phyloP scores from a whole-genome alignment of 805 yeast genomes.

The Saccharomycopsis capsularis region DNA sequence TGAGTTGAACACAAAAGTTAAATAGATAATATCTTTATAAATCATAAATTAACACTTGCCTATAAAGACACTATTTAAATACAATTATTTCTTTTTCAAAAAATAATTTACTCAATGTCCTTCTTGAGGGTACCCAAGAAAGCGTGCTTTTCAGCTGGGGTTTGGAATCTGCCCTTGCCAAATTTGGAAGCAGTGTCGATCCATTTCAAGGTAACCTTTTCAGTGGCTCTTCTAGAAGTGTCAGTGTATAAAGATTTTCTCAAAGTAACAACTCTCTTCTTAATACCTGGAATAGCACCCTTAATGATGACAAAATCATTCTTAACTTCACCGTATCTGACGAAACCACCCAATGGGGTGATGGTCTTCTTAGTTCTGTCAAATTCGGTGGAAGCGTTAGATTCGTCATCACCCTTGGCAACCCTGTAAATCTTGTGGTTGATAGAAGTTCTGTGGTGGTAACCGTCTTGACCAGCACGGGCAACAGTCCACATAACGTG shows the following conservation, averaged over 20 bases:
- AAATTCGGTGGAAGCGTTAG: constrained; percentile 91
- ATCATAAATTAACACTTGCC: too few relatives aligned
- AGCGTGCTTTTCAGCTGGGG: constrained; percentile 99
- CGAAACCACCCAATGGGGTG: constrained; percentile 99
- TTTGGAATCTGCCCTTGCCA: constrained; percentile 99
- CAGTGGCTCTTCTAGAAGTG: constrained; percentile 96
- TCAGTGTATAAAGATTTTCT: constrained; percentile 98
- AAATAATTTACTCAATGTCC: too few relatives aligned
- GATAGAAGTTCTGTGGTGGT: constrained; percentile 99
- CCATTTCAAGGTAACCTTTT: constrained; percentile 97
- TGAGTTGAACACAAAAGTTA: background rate
- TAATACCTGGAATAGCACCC: constrained; percentile 99
- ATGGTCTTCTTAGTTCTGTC: constrained; percentile 99
- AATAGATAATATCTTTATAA: too few relatives aligned
- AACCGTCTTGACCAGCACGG: constrained; percentile 99
- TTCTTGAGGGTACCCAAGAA: constrained; percentile 99
- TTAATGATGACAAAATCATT: constrained; percentile 96
- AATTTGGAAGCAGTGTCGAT: constrained; percentile 99
- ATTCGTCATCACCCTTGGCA: constrained; percentile 93
- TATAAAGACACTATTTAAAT: too few relatives aligned
- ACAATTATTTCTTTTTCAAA: too few relatives aligned
- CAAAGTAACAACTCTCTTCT: constrained; percentile 98
- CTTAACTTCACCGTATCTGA: constrained; percentile 96
- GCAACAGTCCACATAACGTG: constrained; percentile 99
- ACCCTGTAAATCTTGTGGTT: constrained; percentile 99